These are phyloP conservation scores for Cutaneotrichosporon sp. DNA, from an alignment of 1,284 basidiomycete genomes.

Conservation along the genomic window DNA sequence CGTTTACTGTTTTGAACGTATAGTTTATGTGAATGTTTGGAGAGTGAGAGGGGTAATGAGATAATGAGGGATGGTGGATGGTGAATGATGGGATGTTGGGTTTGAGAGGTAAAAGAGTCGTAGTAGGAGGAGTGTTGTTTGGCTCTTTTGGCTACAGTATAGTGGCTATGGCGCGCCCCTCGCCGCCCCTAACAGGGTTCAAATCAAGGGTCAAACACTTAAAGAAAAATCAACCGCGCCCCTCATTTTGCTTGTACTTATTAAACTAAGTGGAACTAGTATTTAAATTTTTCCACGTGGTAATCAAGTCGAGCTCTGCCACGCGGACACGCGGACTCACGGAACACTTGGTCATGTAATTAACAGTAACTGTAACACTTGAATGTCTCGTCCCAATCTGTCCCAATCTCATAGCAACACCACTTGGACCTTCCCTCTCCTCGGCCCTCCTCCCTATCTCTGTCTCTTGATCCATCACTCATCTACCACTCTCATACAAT, in stretches of 20 bases:
- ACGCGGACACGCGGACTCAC: too few relatives aligned
- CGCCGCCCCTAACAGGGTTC: neutral
- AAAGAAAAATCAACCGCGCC: slow-evolving; percentile 14
- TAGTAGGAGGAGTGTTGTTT: slow-evolving; percentile 12
- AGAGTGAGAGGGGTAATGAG: neutral
- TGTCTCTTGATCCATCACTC: neutral
- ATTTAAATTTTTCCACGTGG: neutral
- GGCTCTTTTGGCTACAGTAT: slow-evolving; percentile 1
- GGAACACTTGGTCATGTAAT: too few relatives aligned
- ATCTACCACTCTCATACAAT: neutral
- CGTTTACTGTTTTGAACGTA: too few relatives aligned
- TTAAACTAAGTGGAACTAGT: neutral
- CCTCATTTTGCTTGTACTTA: neutral
- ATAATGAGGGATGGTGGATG: neutral
- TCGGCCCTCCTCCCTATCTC: neutral
- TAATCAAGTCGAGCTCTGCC: neutral
- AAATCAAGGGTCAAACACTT: neutral
- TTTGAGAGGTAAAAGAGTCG: too few relatives aligned
- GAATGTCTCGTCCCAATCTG: too few relatives aligned
- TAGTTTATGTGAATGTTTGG: neutral
- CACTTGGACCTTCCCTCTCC: too few relatives aligned
- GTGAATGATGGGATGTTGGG: neutral
- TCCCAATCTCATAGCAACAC: too few relatives aligned
- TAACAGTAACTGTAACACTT: too few relatives aligned
- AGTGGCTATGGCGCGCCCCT: too few relatives aligned